Evolutionary conservation across 2,329 filamentous ascomycete species (phyloP), one percentile per base, ranked within the genome.

Genomic region (Capronia americana): DNA sequence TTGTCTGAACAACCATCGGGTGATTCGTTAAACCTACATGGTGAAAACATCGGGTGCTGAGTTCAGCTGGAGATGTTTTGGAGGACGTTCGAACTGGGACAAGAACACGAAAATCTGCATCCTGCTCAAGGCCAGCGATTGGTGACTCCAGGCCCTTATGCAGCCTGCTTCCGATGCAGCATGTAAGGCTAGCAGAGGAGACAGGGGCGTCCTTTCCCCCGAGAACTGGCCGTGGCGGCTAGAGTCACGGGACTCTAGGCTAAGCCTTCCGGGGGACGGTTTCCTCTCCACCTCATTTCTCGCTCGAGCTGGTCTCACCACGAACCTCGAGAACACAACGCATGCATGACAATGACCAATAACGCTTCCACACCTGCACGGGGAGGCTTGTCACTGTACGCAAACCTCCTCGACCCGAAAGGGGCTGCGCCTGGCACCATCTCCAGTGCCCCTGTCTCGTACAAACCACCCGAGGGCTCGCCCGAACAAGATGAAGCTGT

Each of bases 401-500:
- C 92, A 62, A 92, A 96, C 77, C 85, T 96, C 51, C 87, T 95
- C 69, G 90, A 92, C 73, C 77, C 80, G 2, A 76, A 77, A 41
- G 73, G 74, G 46, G 75, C 79, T 48, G 73, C 81, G 14, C 82
- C 87, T 23, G 79, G 83, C 55, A 91, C 90, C n/a, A 92, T 94
- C 72, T 92, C 91, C 17, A 87, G 89, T 73, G 90, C 87, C 1
- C 91, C 92, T 0, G 87, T 93, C 59, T 84, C 89, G 62, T 93
- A 93, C 79, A 80, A 88, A 73, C 77, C 80, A 66, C 80, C 82
- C 53, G 76, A 80, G 65, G 81, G 86, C 72, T 70, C 82, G 69
- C 78, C 80, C 62, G 72, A 78, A 72, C 69, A 78, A 70, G 83
- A 84, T 72, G 84, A 83, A 73, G 78, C 81, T 73, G 82, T 85